phyloP scores from a whole-genome alignment of 805 yeast genomes.

The Kuraishia floccosa region DNA sequence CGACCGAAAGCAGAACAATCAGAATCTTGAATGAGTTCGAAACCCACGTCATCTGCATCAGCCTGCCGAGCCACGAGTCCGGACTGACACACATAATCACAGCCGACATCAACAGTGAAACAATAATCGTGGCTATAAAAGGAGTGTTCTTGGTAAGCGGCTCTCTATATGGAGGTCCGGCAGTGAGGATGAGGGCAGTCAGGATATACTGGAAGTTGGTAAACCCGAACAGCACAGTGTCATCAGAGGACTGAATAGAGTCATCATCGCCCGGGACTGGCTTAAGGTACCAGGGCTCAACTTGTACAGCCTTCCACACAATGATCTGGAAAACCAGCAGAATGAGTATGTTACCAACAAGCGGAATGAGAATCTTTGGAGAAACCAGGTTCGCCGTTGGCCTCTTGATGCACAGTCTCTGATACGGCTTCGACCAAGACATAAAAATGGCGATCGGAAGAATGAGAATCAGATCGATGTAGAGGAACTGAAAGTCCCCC shows the following conservation, averaged over 20 bases:
- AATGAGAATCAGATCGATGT: conserved; percentile 84
- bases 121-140: conserved; percentile 49
- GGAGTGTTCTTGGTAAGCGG: conserved; percentile 58
- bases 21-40: conserved; percentile 35
- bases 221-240: conserved; percentile 71
- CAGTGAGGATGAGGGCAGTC: conserved; percentile 73
- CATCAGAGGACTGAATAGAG: conserved; percentile 80
- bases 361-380: conserved; percentile 74
- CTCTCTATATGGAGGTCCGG: conserved; percentile 89
- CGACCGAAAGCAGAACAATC: conserved; percentile 31
- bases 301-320: conserved; percentile 52
- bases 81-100: conserved; percentile 43
- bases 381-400: conserved; percentile 94
- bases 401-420: conserved; percentile 48
- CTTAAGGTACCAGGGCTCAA: conserved; percentile 61
- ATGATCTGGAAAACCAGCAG: conserved; percentile 53
- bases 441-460: conserved; percentile 92
- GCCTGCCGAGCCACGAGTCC: conserved; percentile 42
- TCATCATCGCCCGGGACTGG: conserved; percentile 79
- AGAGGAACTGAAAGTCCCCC: conserved; percentile 94
- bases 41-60: conserved; percentile 68
- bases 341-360: conserved; percentile 65
- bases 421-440: conserved; percentile 92
- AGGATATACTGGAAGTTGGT: conserved; percentile 86
- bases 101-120: conserved; percentile 38